Conservation (phyloP, 495 filamentous ascomycete species). For the Aspergillus sclerotiicarbonarius region DNA sequence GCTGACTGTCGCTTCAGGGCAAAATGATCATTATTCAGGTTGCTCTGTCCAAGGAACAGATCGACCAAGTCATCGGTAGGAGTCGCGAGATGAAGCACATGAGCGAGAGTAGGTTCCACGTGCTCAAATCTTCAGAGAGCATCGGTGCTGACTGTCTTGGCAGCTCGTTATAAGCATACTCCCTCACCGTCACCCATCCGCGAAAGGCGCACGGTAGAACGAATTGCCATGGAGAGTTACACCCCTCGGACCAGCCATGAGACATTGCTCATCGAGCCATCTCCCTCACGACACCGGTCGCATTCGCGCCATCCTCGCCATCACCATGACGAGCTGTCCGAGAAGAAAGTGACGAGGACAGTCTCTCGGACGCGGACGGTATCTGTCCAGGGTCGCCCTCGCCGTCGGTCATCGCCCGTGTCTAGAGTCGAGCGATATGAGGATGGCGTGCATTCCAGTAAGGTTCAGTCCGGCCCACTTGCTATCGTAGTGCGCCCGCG, state of each 20-base stretch:
- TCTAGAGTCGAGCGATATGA: conserved; percentile 29
- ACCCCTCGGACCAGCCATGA: conserved; percentile 29
- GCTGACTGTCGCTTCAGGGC: conserved; percentile 48
- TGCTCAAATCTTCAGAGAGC: conserved; percentile 1
- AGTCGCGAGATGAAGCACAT: conserved; percentile 62
- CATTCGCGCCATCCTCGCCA: conserved; percentile 14
- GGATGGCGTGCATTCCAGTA: conserved; percentile 39
- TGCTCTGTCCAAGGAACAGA: conserved; percentile 83
- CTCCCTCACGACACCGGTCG: conserved; percentile 29
- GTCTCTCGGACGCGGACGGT: conserved; percentile 39
- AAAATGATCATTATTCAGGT: conserved; percentile 74
- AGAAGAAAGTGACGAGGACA: conserved; percentile 23
- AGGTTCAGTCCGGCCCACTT: conserved; percentile 50
- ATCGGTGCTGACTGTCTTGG: conserved; percentile 7
- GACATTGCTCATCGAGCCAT: conserved; percentile 31
- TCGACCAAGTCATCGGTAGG: conserved; percentile 79
- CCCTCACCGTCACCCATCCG: conserved; percentile 29
- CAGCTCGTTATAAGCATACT: conserved; percentile 30
- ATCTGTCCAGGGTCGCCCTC: conserved; percentile 37
- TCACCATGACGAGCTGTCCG: conserved; percentile 24
- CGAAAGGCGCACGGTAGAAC: conserved; percentile 27
- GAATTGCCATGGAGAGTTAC: conserved; percentile 26
- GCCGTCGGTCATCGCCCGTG: conserved; percentile 32
- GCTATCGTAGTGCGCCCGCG: conserved; percentile 54
- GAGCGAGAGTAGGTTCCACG: conserved; percentile 31